A percentile compares a stretch with the other conserved stretches of the same genome.
phyloP scores from a whole-genome alignment of 1,284 basidiomycete species.

The Meripilus lineatus region DNA sequence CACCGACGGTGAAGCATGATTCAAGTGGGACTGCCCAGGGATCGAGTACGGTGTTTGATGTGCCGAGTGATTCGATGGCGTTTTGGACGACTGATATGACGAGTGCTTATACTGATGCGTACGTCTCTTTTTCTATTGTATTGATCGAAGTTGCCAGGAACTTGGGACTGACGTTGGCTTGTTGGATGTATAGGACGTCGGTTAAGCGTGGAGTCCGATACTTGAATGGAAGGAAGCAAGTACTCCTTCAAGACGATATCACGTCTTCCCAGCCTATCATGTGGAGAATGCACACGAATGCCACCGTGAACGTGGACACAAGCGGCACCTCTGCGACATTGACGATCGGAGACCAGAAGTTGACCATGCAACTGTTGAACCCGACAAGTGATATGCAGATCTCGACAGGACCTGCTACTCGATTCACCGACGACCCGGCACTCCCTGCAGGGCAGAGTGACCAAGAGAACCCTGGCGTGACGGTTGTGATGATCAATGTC shows the following conservation, averaged over 20 bases:
- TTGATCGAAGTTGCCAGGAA: slow-evolving; percentile 3
- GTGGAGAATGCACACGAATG: slow-evolving; percentile 98
- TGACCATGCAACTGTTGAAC: slow-evolving; percentile 49
- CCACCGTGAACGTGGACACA: slow-evolving; percentile 44
- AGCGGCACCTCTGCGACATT: slow-evolving; percentile 61
- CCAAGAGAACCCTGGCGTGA: slow-evolving; percentile 76
- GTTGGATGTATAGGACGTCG: slow-evolving; percentile 38
- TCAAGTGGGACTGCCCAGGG: slow-evolving; percentile 71
- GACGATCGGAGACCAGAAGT: slow-evolving; percentile 50
- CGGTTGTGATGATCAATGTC: slow-evolving; percentile 74
- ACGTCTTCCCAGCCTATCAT: slow-evolving; percentile 52
- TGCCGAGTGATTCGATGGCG: slow-evolving; percentile 71
- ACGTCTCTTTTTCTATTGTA: slow-evolving; percentile 29
- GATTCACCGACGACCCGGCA: slow-evolving; percentile 59
- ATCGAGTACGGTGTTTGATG: slow-evolving; percentile 65
- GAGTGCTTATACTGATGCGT: slow-evolving; percentile 76
- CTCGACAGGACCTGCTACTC: slow-evolving; percentile 39
- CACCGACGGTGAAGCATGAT: slow-evolving; percentile 56
- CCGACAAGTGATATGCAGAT: slow-evolving; percentile 58
- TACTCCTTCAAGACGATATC: slow-evolving; percentile 91
- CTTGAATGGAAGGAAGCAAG: slow-evolving; percentile 84
- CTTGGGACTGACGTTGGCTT: slow-evolving; percentile 6
- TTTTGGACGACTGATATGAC: slow-evolving; percentile 82
- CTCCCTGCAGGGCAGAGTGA: slow-evolving; percentile 54
- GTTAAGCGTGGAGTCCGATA: slow-evolving; percentile 86